Percentiles rank a stretch among this genome's conserved stretches.
These are phyloP conservation scores for Stephanodiscus triporus DNA, from an alignment of 108 stramenopile genomes.

Conservation along the genomic window DNA sequence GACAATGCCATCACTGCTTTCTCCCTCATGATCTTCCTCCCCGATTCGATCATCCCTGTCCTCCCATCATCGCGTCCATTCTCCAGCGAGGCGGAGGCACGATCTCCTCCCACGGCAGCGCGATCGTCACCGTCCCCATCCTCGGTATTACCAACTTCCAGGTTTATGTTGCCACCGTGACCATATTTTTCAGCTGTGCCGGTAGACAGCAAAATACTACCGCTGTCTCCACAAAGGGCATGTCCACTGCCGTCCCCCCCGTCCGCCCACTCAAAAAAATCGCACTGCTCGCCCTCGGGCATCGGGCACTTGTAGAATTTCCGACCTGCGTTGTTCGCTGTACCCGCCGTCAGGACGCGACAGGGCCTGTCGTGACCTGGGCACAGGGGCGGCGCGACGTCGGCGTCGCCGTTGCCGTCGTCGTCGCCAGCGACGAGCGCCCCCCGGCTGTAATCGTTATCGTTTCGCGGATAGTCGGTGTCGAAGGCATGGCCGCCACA, in stretches of 20 bases:
- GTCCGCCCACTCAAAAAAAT: constrained; percentile 92
- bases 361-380: constrained; percentile 81
- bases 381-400: constrained; percentile 66
- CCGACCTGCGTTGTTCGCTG: constrained; percentile 68
- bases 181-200: too few relatives aligned
- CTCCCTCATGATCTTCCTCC: background rate
- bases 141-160: too few relatives aligned
- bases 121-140: background rate
- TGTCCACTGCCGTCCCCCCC: constrained; percentile 32
- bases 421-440: constrained; percentile 1
- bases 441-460: background rate
- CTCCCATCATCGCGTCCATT: background rate
- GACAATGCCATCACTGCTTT: too few relatives aligned
- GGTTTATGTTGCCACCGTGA: too few relatives aligned
- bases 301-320: constrained; percentile 88
- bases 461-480: background rate
- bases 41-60: background rate
- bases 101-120: background rate
- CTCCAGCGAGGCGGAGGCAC: background rate
- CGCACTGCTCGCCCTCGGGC: constrained; percentile 74
- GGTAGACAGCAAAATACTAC: too few relatives aligned
- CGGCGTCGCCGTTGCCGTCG: background rate
- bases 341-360: constrained; percentile 61
- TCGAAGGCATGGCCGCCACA: background rate
- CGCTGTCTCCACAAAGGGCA: too few relatives aligned